Base-by-base conservation (phyloP, 2,329 filamentous ascomycete species). In the Colletotrichum horii region DNA sequence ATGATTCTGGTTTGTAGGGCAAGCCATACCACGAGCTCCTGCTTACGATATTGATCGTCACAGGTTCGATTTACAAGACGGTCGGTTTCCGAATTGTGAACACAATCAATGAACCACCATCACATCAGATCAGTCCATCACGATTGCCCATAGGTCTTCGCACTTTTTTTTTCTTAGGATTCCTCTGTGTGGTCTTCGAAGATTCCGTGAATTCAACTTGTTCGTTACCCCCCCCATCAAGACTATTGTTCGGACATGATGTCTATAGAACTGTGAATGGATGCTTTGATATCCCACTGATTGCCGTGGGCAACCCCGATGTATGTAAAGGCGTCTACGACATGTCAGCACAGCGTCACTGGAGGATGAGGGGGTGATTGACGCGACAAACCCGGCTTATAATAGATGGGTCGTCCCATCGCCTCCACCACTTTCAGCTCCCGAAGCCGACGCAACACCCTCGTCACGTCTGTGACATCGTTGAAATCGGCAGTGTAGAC, bases 401-500 rank as follows among this genome's bases (percentile, higher is more conserved):
- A 98, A 82, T 95, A 96, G 66, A 97, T 92, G 1, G 87, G 85
- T 61, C 85, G 86, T 6, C 83, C 83, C 65, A 78, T 83, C 24
- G 82, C 75, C 38, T 86, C 86, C 66, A 93, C 87, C 48, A 97
- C 84, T 9, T 89, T 91, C 74, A 96, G 85, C 71, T 92, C 87
- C 66, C 89, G 88, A 76, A 97, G 83, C 78, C 87, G 89, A 74
- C 87, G 81, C 52, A 96, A 85, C 6, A 97, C 94, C 58, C 94
- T 89, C 32, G 87, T 88, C 8, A 97, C 90, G 81, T 97, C 95
- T 6, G 88, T 85, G 67, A 85, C 88, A 80, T 97, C 92, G 32
- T 86, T 86, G 81, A 96, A 97, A 82, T 98, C 92, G 56, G 87
- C 86, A 7, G 95, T 97, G 83, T 97, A 97, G 9, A 97, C 87